Evolutionary conservation across 257 asterid genomes (phyloP).

Genomic region (Capsicum baccatum): DNA sequence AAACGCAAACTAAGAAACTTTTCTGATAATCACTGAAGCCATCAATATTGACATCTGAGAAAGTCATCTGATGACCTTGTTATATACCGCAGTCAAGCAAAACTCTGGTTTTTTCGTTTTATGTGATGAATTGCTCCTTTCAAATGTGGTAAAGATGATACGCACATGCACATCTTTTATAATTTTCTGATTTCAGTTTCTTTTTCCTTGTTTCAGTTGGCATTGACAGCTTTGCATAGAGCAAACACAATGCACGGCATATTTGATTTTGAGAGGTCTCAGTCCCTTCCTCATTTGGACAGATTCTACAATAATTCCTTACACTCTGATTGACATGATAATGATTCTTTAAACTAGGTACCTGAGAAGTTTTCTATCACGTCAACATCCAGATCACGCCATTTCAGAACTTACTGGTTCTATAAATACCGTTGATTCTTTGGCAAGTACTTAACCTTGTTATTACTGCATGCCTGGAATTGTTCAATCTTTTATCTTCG

Average conservation of each 20-base stretch:
- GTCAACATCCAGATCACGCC: slow-evolving; percentile 61
- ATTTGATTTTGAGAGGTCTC: slow-evolving; percentile 79
- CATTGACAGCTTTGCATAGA: slow-evolving; percentile 81
- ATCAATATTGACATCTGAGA: background rate
- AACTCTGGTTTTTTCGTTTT: background rate
- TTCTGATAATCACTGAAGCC: background rate
- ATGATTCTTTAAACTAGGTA: slow-evolving; percentile 57
- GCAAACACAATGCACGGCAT: slow-evolving; percentile 50
- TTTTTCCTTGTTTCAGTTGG: slow-evolving; percentile 62
- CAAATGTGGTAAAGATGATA: background rate
- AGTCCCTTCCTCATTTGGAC: slow-evolving; percentile 24
- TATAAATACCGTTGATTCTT: slow-evolving; percentile 60
- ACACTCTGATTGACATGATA: slow-evolving; percentile 34
- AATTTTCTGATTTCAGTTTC: slow-evolving; percentile 8
- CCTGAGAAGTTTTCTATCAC: slow-evolving; percentile 61
- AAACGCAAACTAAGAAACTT: background rate
- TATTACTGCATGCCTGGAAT: background rate
- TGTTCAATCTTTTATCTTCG: background rate
- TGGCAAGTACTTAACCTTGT: slow-evolving; percentile 49
- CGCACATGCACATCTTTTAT: background rate
- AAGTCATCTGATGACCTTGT: slow-evolving; percentile 10
- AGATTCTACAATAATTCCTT: background rate
- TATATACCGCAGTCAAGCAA: background rate
- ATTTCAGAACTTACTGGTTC: slow-evolving; percentile 55
- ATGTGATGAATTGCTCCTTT: background rate